Base-by-base conservation (phyloP, 345 rosid species). In the Limnanthes douglasii region DNA sequence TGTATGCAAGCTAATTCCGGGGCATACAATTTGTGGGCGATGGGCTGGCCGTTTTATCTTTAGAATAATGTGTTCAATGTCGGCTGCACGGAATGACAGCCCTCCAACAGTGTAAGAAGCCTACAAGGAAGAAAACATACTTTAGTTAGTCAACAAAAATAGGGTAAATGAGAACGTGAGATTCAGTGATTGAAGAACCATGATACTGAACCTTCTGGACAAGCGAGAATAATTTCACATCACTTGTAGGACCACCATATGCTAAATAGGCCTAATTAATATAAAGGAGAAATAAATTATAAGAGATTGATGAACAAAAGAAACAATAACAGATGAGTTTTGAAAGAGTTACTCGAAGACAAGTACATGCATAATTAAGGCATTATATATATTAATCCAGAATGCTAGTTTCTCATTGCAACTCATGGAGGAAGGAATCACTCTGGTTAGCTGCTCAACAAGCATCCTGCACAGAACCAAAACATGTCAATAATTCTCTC, bases 201-300 rank as follows among this genome's bases (percentile, higher is more conserved):
- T 9, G 34, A 36, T 12, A 51, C 33, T 50, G 23, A 42, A 76
- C 81, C 86, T 72, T 68, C 45, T 72, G 86, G 73, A 66, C 65
- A 37, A 76, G 61, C 34, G 77, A 58, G 23, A 69, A 61, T 28
- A 72, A 48, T 45, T 72, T 76, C 31, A 53, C 43, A 32, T 69
- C 77, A 22, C 64, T 72, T 60, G 30, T 57, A 13, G 81, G 81
- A 58, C 66, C 53, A 43, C 86, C 86, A 37, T 76, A 76, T 7
- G 78, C 81, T 48, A 72, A 48, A 56, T 60, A 69, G 21, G 77
- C 86, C 86, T 72, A n/a, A n/a, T n/a, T n/a, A n/a, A n/a, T n/a
- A n/a, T n/a, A n/a, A n/a, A n/a, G n/a, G 70, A 46, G 23, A 57
- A 61, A 37, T 35, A 31, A 50, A 26, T 12, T 14, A 37, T 6